These are phyloP conservation scores for Cryptococcus amylolentus DNA, from an alignment of 1,284 basidiomycete genomes.

Conservation along the genomic window DNA sequence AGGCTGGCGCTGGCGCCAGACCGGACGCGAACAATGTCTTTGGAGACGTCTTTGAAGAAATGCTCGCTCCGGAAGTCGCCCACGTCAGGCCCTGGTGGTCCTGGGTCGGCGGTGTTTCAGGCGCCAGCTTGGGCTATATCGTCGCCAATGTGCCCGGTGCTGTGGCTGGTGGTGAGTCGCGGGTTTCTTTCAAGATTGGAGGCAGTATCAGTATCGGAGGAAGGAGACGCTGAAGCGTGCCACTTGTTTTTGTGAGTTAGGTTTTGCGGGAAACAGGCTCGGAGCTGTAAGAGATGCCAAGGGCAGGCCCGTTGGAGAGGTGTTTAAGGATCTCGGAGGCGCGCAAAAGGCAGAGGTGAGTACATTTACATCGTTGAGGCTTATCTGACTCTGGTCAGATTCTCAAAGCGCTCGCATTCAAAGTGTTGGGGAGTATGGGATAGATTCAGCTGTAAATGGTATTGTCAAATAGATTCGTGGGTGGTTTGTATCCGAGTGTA, in stretches of 20 bases:
- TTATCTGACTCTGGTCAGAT: conserved; percentile 57
- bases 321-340: conserved; percentile 76
- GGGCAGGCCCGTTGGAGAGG: conserved; percentile 83
- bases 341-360: conserved; percentile 81
- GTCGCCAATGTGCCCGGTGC: conserved; percentile 79
- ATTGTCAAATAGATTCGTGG: background rate
- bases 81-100: conserved; percentile 47
- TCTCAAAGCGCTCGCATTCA: conserved; percentile 77
- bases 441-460: conserved; percentile 4
- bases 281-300: conserved; percentile 89
- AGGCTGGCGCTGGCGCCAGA: conserved; percentile 33
- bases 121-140: conserved; percentile 73
- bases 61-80: conserved; percentile 52
- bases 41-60: conserved; percentile 85
- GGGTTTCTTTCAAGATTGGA: background rate
- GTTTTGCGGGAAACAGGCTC: conserved; percentile 75
- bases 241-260: conserved; percentile 43
- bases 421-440: conserved; percentile 66
- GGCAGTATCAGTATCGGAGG: background rate
- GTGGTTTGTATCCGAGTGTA: background rate
- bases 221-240: background rate
- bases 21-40: conserved; percentile 79
- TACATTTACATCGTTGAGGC: background rate
- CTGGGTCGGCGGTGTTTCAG: conserved; percentile 61
- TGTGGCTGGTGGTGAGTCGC: conserved; percentile 45